phyloP scores from a whole-genome alignment of 495 filamentous ascomycete genomes.

The Lasiosphaeria ovina region DNA sequence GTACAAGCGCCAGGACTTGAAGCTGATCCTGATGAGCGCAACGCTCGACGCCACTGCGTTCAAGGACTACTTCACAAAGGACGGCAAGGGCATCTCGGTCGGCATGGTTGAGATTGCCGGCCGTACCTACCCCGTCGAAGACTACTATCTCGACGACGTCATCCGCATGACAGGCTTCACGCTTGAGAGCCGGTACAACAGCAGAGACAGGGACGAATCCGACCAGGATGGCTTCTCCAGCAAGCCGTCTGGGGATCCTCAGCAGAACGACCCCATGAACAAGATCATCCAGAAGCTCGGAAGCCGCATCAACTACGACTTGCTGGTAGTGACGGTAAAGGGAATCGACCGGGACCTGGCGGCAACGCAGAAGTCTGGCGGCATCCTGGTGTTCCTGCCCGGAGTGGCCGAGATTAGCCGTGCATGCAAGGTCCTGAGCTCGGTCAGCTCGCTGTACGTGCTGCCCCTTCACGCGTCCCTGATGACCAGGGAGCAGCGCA shows the following conservation, averaged over 20 bases:
- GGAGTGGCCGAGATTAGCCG: slow-evolving; percentile 82
- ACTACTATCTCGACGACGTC: slow-evolving; percentile 89
- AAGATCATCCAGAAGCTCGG: slow-evolving; percentile 71
- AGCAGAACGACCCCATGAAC: slow-evolving; percentile 50
- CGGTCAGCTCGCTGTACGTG: slow-evolving; percentile 69
- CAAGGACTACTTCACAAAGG: slow-evolving; percentile 73
- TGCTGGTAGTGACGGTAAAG: slow-evolving; percentile 74
- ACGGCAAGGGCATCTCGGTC: slow-evolving; percentile 53
- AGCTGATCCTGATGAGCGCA: slow-evolving; percentile 96
- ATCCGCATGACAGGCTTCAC: slow-evolving; percentile 75
- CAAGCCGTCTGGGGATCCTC: slow-evolving; percentile 33
- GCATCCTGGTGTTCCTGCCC: slow-evolving; percentile 91
- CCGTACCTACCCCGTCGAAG: slow-evolving; percentile 83
- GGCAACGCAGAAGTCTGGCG: slow-evolving; percentile 62
- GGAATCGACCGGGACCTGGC: slow-evolving; percentile 73
- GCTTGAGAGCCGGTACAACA: slow-evolving; percentile 31
- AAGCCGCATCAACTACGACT: slow-evolving; percentile 87
- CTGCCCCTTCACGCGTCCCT: slow-evolving; percentile 92
- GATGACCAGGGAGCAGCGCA: slow-evolving; percentile 77
- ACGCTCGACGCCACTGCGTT: slow-evolving; percentile 91
- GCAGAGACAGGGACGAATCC: slow-evolving; percentile 25
- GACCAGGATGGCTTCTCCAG: slow-evolving; percentile 24
- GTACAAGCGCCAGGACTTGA: slow-evolving; percentile 72
- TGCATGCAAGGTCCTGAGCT: slow-evolving; percentile 67
- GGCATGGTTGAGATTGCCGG: slow-evolving; percentile 82